Evolutionary conservation across 495 filamentous ascomycete genomes (phyloP), one percentile per base, ranked within the genome.

Genomic region (Tuber aestivum): DNA sequence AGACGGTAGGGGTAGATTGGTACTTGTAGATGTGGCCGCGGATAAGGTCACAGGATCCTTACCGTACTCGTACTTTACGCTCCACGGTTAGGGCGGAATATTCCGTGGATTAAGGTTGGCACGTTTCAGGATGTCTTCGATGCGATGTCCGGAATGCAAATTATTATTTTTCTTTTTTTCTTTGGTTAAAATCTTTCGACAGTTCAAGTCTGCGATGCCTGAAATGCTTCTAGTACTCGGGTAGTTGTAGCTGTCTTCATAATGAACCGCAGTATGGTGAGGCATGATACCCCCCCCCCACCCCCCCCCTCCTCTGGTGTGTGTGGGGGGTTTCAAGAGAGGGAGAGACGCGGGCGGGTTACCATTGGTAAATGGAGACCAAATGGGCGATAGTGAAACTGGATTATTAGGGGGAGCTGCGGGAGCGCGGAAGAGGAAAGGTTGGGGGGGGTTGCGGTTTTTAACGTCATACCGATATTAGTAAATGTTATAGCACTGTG

Each of bases 391-490:
- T 35, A 32, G 56, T 65, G n/a, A 65, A 65, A 65, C 27, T 32
- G 27, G 16, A 12, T 35, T 56, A 56, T 56, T 27, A 27, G 23
- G n/a, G 50, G n/a, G 48, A 23, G 48, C 48, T 27, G 23, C 9
- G 48, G 48, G 4, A 56, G 23, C n/a, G n/a, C n/a, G 38, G 38
- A 40, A 40, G 7, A 14, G 48, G 12, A 50, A 8, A 50, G 2
- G 23, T 27, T 35, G 12, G n/a, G 27, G 50, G n/a, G n/a, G 56
- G n/a, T 16, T 65, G 27, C 27, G 14, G 27, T 35, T 65, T 18
- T 35, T 35, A 65, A 65, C 56, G 56, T 65, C 56, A 65, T 65
- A n/a, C n/a, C n/a, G n/a, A n/a, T n/a, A 65, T 65, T 65, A 65
- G 56, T 65, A 65, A 27, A 65, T 65, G 56, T 27, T 56, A n/a